Conservation (phyloP, 331 rosid genomes). For the Quercus lobata region DNA sequence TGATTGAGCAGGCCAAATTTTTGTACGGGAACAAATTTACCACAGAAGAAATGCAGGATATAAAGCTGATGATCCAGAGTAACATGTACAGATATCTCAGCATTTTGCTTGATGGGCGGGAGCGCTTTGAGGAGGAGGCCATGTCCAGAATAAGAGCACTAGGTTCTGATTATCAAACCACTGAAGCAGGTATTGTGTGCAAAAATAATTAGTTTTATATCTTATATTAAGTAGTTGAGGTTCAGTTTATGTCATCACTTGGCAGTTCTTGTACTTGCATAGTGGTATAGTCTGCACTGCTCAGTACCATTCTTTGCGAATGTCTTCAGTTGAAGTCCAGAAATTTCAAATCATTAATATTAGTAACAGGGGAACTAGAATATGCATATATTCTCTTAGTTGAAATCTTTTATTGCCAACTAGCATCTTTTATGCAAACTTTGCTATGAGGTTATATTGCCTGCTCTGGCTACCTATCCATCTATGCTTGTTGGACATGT, state of each 20-base stretch:
- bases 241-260: neutral
- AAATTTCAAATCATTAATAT: neutral
- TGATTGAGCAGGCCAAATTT: slow-evolving; percentile 73
- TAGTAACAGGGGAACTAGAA: neutral
- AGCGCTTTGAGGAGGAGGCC: slow-evolving; percentile 94
- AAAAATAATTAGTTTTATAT: neutral
- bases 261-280: neutral
- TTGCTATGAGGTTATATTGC: neutral
- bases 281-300: neutral
- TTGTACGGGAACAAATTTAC: slow-evolving; percentile 78
- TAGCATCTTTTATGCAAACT: neutral
- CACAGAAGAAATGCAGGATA: slow-evolving; percentile 70
- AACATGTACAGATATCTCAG: slow-evolving; percentile 95
- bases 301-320: neutral
- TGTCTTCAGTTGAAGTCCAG: neutral
- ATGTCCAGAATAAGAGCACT: slow-evolving; percentile 44
- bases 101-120: slow-evolving; percentile 94
- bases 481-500: neutral
- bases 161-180: slow-evolving; percentile 36
- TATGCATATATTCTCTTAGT: neutral
- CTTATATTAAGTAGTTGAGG: neutral
- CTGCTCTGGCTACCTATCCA: neutral
- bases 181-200: slow-evolving; percentile 46
- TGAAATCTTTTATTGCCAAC: neutral
- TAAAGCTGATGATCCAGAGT: slow-evolving; percentile 94